A percentile compares a stretch with the other conserved stretches of the same genome.
These are phyloP conservation scores for Ustilago vetiveriae DNA, from an alignment of 1,284 basidiomycete genomes.

Conservation along the genomic window DNA sequence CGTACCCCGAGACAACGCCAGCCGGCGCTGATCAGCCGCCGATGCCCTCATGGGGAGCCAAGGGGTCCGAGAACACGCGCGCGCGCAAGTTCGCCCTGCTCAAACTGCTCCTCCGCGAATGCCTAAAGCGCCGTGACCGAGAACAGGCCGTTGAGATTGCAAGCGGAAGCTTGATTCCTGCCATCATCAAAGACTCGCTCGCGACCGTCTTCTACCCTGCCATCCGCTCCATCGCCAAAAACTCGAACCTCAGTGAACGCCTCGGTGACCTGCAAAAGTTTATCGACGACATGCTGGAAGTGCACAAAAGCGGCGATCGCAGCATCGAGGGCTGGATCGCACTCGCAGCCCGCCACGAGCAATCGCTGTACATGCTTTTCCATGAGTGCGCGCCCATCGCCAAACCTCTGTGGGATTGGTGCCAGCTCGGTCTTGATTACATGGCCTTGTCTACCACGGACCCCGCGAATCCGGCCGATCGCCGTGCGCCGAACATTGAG, in stretches of 20 bases:
- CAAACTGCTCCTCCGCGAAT: slow-evolving; percentile 61
- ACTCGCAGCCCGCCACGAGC: slow-evolving; percentile 60
- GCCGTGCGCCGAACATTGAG: slow-evolving; percentile 58
- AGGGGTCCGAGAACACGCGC: slow-evolving; percentile 40
- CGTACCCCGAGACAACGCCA: slow-evolving; percentile 58
- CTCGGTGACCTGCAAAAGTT: slow-evolving; percentile 63
- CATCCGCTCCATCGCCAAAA: slow-evolving; percentile 50
- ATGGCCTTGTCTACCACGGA: slow-evolving; percentile 65
- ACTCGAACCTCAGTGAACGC: slow-evolving; percentile 54
- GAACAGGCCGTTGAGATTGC: slow-evolving; percentile 59
- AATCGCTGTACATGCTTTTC: slow-evolving; percentile 61
- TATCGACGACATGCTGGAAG: slow-evolving; percentile 60
- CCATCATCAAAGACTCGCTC: slow-evolving; percentile 62
- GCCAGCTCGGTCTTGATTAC: slow-evolving; percentile 59
- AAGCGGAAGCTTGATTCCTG: slow-evolving; percentile 54
- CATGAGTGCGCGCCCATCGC: slow-evolving; percentile 62
- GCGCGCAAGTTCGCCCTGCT: slow-evolving; percentile 64
- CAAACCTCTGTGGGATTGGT: slow-evolving; percentile 59
- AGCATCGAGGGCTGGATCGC: slow-evolving; percentile 61
- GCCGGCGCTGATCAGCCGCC: slow-evolving; percentile 36
- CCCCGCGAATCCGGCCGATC: slow-evolving; percentile 59
- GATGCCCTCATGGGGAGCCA: slow-evolving; percentile 50
- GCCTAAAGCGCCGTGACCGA: slow-evolving; percentile 61
- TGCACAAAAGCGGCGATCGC: slow-evolving; percentile 50
- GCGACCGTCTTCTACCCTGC: slow-evolving; percentile 60